A percentile compares a stretch with the other conserved stretches of the same genome.
Evolutionary conservation across 768 basidiomycete species (phyloP).

Genomic region (Mycena galopus): DNA sequence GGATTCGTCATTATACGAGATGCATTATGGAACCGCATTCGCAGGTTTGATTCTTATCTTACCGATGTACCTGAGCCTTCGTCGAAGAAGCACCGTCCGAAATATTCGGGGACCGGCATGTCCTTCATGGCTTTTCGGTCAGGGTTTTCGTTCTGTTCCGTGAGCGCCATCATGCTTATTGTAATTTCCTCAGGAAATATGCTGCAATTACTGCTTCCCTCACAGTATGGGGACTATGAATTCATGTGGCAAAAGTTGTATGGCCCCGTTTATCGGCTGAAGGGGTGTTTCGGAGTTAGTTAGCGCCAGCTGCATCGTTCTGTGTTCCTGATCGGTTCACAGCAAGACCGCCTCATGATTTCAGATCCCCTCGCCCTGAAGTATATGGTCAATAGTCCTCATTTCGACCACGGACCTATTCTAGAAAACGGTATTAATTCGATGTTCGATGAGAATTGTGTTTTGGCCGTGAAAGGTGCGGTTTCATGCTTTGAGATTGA

Average conservation of each 20-base stretch:
- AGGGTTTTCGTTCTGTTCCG: neutral
- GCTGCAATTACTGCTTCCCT: neutral
- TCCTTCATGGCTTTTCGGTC: neutral
- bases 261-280: neutral
- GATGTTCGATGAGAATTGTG: neutral
- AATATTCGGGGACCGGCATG: conserved; percentile 1
- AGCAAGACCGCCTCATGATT: neutral
- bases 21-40: neutral
- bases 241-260: neutral
- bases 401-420: neutral
- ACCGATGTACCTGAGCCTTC: neutral
- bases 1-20: neutral
- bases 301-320: neutral
- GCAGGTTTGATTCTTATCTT: neutral
- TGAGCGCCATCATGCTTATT: neutral
- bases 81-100: neutral
- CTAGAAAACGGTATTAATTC: neutral
- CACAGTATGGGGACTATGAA: neutral
- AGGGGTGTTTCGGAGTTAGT: neutral
- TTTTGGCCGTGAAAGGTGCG: neutral
- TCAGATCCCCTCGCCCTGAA: neutral
- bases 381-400: neutral
- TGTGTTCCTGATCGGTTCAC: neutral
- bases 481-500: neutral
- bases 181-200: neutral